A percentile compares a stretch with the other conserved stretches of the same genome.
Conservation (phyloP, 495 filamentous ascomycete genomes). For the Astrothelium subdiscretum region DNA sequence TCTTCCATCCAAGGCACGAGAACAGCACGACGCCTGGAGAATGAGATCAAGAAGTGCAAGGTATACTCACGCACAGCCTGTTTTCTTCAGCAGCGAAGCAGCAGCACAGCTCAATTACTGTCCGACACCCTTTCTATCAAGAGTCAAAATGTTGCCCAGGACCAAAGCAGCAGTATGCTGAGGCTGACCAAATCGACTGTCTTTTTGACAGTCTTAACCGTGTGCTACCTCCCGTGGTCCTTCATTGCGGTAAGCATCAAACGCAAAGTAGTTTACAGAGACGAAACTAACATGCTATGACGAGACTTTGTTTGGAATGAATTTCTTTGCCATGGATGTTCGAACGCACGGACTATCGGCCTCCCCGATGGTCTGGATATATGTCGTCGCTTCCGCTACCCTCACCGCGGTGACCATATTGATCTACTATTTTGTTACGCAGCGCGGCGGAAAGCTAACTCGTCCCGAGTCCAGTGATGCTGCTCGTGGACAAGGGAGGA, state of each 20-base stretch:
- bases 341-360: neutral
- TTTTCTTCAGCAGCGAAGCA: neutral
- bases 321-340: neutral
- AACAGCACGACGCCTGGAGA: neutral
- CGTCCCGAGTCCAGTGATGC: neutral
- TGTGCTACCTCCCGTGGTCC: neutral
- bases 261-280: neutral
- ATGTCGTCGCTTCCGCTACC: neutral
- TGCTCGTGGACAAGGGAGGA: neutral
- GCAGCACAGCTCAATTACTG: neutral
- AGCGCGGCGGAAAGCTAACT: neutral
- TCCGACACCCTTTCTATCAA: neutral
- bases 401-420: neutral
- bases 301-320: neutral
- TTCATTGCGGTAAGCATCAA: neutral
- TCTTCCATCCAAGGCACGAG: neutral
- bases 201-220: neutral
- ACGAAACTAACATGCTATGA: neutral
- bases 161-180: neutral
- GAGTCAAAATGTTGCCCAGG: neutral
- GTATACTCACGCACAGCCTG: neutral
- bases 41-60: neutral
- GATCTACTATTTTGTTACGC: neutral
- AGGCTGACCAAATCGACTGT: neutral
- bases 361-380: neutral